These are phyloP conservation scores for Rhododendron griersonianum DNA, from an alignment of 148 eudicot genomes.

Conservation along the genomic window DNA sequence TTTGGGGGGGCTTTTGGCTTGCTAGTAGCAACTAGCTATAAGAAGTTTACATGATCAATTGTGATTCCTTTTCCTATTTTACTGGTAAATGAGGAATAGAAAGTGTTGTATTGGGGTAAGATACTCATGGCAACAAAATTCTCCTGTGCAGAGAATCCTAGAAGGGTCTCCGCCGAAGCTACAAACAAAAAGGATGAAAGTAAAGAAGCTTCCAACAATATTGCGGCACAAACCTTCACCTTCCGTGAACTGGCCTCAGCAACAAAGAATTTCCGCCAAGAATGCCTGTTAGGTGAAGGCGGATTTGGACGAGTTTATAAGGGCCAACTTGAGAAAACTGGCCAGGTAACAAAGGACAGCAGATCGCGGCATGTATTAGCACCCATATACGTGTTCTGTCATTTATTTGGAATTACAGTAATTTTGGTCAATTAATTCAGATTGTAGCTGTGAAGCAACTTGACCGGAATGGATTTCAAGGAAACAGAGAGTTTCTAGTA, in stretches of 20 bases:
- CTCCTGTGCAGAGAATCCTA: slow-evolving; percentile 25
- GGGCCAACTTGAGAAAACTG: slow-evolving; percentile 42
- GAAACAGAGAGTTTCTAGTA: slow-evolving; percentile 66
- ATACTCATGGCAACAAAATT: neutral
- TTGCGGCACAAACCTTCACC: slow-evolving; percentile 56
- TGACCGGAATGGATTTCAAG: slow-evolving; percentile 65
- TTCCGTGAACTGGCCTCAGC: slow-evolving; percentile 70
- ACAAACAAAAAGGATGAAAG: slow-evolving; percentile 5
- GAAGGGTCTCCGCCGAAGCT: slow-evolving; percentile 19
- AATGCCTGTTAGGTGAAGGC: slow-evolving; percentile 62
- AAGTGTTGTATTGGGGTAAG: neutral
- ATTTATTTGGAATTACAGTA: neutral
- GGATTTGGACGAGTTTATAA: slow-evolving; percentile 72
- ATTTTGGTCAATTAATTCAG: slow-evolving; percentile 24
- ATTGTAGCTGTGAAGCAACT: slow-evolving; percentile 64
- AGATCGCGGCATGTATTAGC: neutral
- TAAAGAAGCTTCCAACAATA: slow-evolving; percentile 28
- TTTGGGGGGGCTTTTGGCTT: neutral
- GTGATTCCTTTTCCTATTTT: neutral
- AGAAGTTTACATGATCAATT: neutral
- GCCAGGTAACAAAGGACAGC: slow-evolving; percentile 32
- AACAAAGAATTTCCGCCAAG: slow-evolving; percentile 66
- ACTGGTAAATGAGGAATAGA: neutral
- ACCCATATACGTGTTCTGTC: neutral
- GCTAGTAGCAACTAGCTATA: neutral